phyloP scores from a whole-genome alignment of 768 basidiomycete species.

The Trametes coccinea region DNA sequence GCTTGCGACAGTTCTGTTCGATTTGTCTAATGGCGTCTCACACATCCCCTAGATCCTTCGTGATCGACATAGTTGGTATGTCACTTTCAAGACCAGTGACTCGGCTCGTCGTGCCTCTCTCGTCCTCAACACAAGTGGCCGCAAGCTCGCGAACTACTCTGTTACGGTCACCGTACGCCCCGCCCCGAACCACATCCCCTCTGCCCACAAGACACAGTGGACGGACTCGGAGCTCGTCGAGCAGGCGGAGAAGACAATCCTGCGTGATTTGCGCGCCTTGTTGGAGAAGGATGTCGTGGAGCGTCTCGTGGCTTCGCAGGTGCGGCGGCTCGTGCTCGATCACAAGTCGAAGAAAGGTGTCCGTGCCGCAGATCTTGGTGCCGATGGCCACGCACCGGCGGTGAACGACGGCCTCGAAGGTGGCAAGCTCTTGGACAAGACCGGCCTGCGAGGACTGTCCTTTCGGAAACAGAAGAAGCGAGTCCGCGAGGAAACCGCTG shows the following conservation, averaged over 20 bases:
- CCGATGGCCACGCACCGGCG: conserved; percentile 27
- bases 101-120: conserved; percentile 67
- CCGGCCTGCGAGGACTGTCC: conserved; percentile 45
- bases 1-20: no score
- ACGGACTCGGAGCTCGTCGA: conserved; percentile 52
- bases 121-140: conserved; percentile 54
- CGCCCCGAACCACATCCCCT: conserved; percentile 36
- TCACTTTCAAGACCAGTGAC: conserved; percentile 69
- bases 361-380: conserved; percentile 26
- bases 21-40: no score
- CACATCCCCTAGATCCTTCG: conserved; percentile 54
- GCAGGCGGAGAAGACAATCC: conserved; percentile 54
- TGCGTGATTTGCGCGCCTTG: conserved; percentile 53
- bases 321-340: conserved; percentile 54
- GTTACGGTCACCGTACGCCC: conserved; percentile 56
- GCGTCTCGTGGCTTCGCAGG: conserved; percentile 53
- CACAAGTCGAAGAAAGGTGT: conserved; percentile 45
- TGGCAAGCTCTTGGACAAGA: conserved; percentile 43
- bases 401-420: conserved; percentile 42
- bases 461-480: conserved; percentile 46
- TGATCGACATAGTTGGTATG: conserved; percentile 74
- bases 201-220: conserved; percentile 48
- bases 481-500: conserved; percentile 31
- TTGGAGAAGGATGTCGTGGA: conserved; percentile 70
- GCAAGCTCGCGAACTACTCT: conserved; percentile 58